A percentile compares a stretch with the other conserved stretches of the same genome.
phyloP scores from a whole-genome alignment of 371 early-diverging fungal species.

The Haplosporangium sp. region DNA sequence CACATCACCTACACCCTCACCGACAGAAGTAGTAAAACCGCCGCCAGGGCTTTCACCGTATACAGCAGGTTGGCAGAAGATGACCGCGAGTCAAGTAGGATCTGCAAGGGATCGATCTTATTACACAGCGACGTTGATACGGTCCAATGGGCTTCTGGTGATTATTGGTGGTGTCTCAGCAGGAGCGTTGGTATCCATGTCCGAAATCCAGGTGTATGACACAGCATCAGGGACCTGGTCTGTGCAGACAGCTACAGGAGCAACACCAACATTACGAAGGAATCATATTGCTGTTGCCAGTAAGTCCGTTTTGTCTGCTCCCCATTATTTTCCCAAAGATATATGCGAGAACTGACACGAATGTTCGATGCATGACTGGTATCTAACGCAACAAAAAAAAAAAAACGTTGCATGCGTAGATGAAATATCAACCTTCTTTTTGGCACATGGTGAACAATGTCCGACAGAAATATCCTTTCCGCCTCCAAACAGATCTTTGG shows the following conservation, averaged over 20 bases:
- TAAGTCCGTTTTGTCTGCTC: conserved; percentile 10
- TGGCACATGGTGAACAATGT: no score
- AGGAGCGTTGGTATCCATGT: conserved; percentile 38
- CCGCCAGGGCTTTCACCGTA: conserved; percentile 36
- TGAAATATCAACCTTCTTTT: no score
- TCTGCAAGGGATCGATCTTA: conserved; percentile 18
- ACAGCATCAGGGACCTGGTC: conserved; percentile 44
- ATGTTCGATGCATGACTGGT: no score
- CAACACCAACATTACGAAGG: conserved; percentile 39
- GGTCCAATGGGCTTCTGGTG: conserved; percentile 44
- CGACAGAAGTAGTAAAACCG: not conserved
- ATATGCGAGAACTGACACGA: no score
- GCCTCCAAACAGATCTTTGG: no score
- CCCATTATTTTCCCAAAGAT: not conserved
- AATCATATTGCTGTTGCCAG: conserved; percentile 47
- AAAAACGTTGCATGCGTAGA: no score
- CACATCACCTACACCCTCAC: not conserved
- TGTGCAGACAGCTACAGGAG: conserved; percentile 45
- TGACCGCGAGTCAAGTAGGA: conserved; percentile 7
- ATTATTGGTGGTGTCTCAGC: conserved; percentile 42
- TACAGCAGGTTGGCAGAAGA: conserved; percentile 38
- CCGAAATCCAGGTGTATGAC: conserved; percentile 44
- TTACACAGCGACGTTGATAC: conserved; percentile 42
- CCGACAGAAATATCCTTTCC: no score
- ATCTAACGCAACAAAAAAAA: no score